These are phyloP conservation scores for Pythium coloratum DNA, from an alignment of 352 stramenopile species.

Conservation along the genomic window DNA sequence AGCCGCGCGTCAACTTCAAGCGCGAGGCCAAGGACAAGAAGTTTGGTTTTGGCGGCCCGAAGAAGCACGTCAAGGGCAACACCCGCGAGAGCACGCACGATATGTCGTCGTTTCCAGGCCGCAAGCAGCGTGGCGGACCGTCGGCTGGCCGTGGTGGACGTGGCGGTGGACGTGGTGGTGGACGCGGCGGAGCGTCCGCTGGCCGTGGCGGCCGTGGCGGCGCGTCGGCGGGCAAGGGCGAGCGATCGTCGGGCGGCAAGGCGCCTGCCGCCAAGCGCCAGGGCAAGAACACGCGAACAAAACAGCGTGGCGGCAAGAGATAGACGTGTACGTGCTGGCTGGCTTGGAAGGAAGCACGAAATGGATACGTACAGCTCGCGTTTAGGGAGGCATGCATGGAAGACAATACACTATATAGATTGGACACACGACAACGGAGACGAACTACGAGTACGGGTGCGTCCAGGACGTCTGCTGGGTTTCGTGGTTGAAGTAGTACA, in stretches of 20 bases:
- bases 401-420: constrained; percentile 7
- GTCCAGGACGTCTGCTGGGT: constrained; percentile 63
- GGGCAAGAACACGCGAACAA: constrained; percentile 30
- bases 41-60: constrained; percentile 85
- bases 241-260: constrained; percentile 22
- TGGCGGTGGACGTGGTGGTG: background rate
- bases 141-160: constrained; percentile 1
- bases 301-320: constrained; percentile 31
- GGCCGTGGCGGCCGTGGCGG: background rate
- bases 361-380: too few relatives aligned
- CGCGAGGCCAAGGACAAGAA: constrained; percentile 80
- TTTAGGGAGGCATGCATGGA: too few relatives aligned
- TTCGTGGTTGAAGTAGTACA: constrained; percentile 67
- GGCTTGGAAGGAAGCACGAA: too few relatives aligned
- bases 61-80: constrained; percentile 75
- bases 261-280: constrained; percentile 29
- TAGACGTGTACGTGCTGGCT: constrained; percentile 6
- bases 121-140: constrained; percentile 19
- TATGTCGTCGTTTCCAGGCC: constrained; percentile 61
- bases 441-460: constrained; percentile 5
- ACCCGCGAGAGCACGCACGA: constrained; percentile 82
- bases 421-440: too few relatives aligned
- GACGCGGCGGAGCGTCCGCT: too few relatives aligned
- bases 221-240: constrained; percentile 10
- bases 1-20: constrained; percentile 64